Evolutionary conservation across 73 alveolate genomes (phyloP).

Genomic region (Loxodes magnus): DNA sequence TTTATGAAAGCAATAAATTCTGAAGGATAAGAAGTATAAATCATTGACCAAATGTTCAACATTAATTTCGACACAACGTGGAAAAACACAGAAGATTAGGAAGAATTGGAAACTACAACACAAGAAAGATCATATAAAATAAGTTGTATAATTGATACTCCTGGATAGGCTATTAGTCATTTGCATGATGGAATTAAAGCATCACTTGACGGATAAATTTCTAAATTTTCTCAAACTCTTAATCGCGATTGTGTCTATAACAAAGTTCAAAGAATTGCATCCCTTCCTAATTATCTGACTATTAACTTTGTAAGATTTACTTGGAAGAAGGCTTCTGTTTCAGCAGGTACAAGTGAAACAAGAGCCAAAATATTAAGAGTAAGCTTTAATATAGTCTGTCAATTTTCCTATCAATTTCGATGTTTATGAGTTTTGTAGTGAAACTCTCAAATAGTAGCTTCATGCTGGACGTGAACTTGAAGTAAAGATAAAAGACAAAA

Average conservation of each 20-base stretch:
- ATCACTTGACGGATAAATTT: slow-evolving; percentile 70
- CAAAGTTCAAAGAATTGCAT: slow-evolving; percentile 66
- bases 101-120: slow-evolving; percentile 49
- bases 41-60: slow-evolving; percentile 78
- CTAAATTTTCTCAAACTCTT: slow-evolving; percentile 62
- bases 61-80: slow-evolving; percentile 67
- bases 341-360: slow-evolving; percentile 89
- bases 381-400: slow-evolving; percentile 33
- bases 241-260: slow-evolving; percentile 62
- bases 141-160: slow-evolving; percentile 80
- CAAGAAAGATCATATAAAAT: slow-evolving; percentile 55
- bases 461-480: slow-evolving; percentile 90
- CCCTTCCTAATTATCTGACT: slow-evolving; percentile 79
- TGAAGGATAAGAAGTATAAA: slow-evolving; percentile 41
- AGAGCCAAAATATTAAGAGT: slow-evolving; percentile 83
- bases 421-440: slow-evolving; percentile 83
- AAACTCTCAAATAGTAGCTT: slow-evolving; percentile 69
- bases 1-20: slow-evolving; percentile 41
- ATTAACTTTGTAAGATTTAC: slow-evolving; percentile 89
- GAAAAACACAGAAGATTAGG: slow-evolving; percentile 53
- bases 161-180: slow-evolving; percentile 66
- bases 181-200: slow-evolving; percentile 85
- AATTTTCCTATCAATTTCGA: slow-evolving; percentile 92
- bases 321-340: slow-evolving; percentile 83
- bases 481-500: slow-evolving; percentile 48